Percentiles rank a stretch among this genome's conserved stretches.
phyloP scores from a whole-genome alignment of 257 asterid genomes.

The Solanum pimpinellifolium region DNA sequence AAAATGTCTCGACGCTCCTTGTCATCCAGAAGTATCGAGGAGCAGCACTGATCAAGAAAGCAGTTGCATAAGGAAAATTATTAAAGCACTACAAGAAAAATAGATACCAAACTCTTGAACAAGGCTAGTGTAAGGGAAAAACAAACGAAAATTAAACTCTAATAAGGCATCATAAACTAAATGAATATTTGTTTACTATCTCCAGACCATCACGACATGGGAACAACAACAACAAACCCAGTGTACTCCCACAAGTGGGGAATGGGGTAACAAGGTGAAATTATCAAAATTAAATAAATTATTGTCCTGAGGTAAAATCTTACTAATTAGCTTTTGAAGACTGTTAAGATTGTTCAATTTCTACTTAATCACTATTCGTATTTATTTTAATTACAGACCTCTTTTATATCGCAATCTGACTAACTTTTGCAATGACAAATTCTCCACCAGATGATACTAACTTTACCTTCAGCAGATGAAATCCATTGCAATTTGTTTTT shows the following conservation, averaged over 20 bases:
- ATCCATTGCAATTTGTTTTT: not conserved
- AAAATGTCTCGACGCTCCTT: constrained; percentile 31
- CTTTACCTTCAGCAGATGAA: not conserved
- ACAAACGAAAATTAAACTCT: not conserved
- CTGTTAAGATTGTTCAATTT: not conserved
- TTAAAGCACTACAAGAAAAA: not conserved
- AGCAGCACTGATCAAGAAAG: constrained; percentile 43
- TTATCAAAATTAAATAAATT: not conserved
- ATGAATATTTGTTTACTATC: not conserved
- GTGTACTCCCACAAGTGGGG: not conserved
- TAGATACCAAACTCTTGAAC: not conserved
- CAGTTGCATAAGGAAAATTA: not conserved
- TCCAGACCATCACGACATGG: not conserved
- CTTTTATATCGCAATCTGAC: not conserved
- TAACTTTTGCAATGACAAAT: not conserved
- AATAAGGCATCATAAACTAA: not conserved
- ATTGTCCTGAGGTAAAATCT: not conserved
- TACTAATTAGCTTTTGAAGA: not conserved
- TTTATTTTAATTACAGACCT: not conserved
- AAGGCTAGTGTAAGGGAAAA: not conserved
- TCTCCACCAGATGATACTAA: not conserved
- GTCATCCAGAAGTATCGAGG: constrained; percentile 61
- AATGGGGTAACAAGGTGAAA: not conserved
- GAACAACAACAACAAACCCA: not conserved
- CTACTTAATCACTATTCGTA: not conserved